Evolutionary conservation across 495 filamentous ascomycete species (phyloP).

Genomic region (Thozetella sp.): DNA sequence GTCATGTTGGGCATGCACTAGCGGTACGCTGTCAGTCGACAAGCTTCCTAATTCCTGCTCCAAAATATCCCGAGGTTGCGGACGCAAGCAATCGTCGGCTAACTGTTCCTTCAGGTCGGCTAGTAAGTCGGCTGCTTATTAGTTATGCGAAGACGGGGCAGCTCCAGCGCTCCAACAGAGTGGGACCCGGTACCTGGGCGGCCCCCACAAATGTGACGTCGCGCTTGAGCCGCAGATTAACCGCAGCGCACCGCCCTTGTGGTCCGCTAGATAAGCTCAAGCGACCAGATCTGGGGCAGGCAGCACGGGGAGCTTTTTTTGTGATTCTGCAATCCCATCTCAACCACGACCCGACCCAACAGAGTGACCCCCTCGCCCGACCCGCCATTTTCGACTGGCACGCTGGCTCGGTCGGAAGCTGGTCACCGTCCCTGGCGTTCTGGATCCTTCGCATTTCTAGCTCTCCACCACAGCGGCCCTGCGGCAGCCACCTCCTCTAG

Average conservation of each 20-base stretch:
- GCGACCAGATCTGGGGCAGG: not conserved
- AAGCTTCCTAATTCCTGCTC: not conserved
- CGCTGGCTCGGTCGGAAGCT: too few relatives aligned
- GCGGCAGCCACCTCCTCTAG: not conserved
- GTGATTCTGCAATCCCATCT: too few relatives aligned
- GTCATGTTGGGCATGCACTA: conserved; percentile 16
- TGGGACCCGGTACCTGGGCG: not conserved
- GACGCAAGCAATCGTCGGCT: not conserved
- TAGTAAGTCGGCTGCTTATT: not conserved
- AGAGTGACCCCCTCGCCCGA: too few relatives aligned
- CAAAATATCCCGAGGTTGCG: not conserved
- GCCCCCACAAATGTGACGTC: not conserved
- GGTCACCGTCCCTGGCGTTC: too few relatives aligned
- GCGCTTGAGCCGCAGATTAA: not conserved
- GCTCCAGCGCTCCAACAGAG: too few relatives aligned
- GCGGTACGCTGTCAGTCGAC: not conserved
- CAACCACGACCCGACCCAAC: too few relatives aligned
- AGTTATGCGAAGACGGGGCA: too few relatives aligned
- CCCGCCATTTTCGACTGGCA: too few relatives aligned
- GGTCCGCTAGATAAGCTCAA: not conserved
- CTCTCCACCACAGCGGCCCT: too few relatives aligned
- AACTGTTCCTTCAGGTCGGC: too few relatives aligned
- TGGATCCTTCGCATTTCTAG: too few relatives aligned
- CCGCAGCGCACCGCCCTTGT: not conserved
- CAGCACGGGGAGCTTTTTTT: not conserved